A percentile compares a stretch with the other conserved stretches of the same genome.
Evolutionary conservation across 2,329 filamentous ascomycete genomes (phyloP).

Genomic region (Fusarium sp.): DNA sequence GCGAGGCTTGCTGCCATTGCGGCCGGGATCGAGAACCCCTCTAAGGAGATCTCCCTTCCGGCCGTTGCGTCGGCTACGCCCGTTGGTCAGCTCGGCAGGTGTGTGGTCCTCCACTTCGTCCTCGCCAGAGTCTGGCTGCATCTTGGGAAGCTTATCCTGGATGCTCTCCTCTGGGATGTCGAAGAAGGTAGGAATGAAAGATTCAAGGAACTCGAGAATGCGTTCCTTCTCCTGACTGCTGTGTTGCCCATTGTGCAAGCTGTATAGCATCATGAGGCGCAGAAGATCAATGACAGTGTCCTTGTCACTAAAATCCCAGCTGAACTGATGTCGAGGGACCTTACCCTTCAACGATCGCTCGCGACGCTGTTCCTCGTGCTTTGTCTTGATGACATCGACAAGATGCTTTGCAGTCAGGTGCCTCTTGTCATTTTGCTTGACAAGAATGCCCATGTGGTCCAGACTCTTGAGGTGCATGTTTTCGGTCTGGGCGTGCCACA

Average conservation of each 20-base stretch:
- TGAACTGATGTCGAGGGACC: conserved; percentile 76
- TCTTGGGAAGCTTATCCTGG: conserved; percentile 72
- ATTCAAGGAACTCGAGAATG: conserved; percentile 79
- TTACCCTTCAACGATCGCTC: conserved; percentile 71
- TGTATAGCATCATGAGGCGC: conserved; percentile 72
- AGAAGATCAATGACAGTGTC: conserved; percentile 73
- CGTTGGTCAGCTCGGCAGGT: conserved; percentile 76
- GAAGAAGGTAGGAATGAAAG: conserved; percentile 81
- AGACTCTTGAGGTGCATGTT: conserved; percentile 95
- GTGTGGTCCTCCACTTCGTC: conserved; percentile 81
- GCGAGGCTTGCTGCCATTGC: conserved; percentile 76
- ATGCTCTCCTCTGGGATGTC: conserved; percentile 78
- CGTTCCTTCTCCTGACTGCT: conserved; percentile 79
- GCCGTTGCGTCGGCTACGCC: conserved; percentile 74
- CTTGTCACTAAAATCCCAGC: conserved; percentile 78
- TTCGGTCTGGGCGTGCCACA: conserved; percentile 96
- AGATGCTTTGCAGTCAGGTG: conserved; percentile 91
- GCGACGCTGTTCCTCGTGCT: conserved; percentile 89
- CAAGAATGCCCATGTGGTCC: conserved; percentile 94
- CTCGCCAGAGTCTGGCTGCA: conserved; percentile 76
- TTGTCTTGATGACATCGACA: conserved; percentile 89
- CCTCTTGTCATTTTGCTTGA: conserved; percentile 90
- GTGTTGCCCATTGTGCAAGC: conserved; percentile 75
- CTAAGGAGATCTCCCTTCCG: conserved; percentile 86
- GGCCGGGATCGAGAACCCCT: conserved; percentile 83